Conservation (phyloP, 352 stramenopile genomes). For the Phytophthora macrochlamydospora region DNA sequence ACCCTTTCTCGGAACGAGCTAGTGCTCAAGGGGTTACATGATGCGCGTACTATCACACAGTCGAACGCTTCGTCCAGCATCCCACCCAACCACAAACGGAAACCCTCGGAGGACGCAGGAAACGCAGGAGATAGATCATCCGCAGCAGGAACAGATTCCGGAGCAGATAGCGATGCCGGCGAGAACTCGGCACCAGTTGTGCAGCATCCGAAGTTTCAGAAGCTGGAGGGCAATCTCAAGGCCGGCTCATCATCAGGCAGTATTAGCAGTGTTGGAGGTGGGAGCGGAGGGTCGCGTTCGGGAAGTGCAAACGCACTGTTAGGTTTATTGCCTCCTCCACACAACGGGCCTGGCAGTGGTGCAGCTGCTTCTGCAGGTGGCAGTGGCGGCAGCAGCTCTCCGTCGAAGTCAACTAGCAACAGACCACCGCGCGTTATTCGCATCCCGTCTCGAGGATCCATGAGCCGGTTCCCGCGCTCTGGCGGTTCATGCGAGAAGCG, state of each 20-base stretch:
- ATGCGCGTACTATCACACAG: slow-evolving; percentile 24
- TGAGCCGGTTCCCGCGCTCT: slow-evolving; percentile 39
- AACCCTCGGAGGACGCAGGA: slow-evolving; percentile 42
- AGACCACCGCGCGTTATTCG: slow-evolving; percentile 45
- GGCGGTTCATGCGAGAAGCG: slow-evolving; percentile 44
- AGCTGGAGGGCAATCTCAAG: slow-evolving; percentile 51
- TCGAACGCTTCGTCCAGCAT: slow-evolving; percentile 15
- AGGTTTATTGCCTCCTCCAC: slow-evolving; percentile 40
- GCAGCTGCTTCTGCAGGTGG: slow-evolving; percentile 22
- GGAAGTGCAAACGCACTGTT: slow-evolving; percentile 47
- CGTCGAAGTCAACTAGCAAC: slow-evolving; percentile 46
- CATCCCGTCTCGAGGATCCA: slow-evolving; percentile 50
- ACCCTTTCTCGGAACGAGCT: slow-evolving; percentile 60
- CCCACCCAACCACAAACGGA: slow-evolving; percentile 55
- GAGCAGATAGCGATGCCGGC: slow-evolving; percentile 31
- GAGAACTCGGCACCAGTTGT: slow-evolving; percentile 31
- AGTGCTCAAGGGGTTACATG: slow-evolving; percentile 58
- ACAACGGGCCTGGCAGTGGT: slow-evolving; percentile 30
- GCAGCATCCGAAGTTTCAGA: slow-evolving; percentile 58
- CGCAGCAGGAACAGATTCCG: slow-evolving; percentile 23
- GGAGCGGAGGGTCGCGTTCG: slow-evolving; percentile 32
- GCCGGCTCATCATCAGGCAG: slow-evolving; percentile 52
- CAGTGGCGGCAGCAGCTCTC: slow-evolving; percentile 27
- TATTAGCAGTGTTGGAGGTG: slow-evolving; percentile 41
- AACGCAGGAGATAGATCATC: slow-evolving; percentile 17